Percentiles rank a stretch among this genome's conserved stretches.
Evolutionary conservation across 2,329 filamentous ascomycete genomes (phyloP).

Genomic region (Verticillium longisporum): DNA sequence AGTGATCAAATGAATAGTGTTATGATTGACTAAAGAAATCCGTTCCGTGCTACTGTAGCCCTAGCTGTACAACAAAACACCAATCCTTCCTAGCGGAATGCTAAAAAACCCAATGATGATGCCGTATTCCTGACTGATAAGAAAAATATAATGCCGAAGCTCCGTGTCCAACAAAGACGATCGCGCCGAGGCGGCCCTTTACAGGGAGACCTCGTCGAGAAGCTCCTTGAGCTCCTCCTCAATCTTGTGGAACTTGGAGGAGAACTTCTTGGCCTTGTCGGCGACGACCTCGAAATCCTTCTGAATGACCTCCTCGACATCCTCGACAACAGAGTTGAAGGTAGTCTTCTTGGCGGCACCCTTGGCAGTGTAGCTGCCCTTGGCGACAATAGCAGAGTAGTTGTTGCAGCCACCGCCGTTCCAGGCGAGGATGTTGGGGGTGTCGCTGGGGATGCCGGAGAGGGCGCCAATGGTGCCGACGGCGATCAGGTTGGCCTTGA

Average conservation of each 20-base stretch:
- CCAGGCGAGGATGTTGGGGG: conserved; percentile 94
- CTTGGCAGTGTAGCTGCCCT: conserved; percentile 62
- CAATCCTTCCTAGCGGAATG: neutral
- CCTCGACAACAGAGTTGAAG: conserved; percentile 38
- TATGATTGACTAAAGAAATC: neutral
- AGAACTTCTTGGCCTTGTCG: conserved; percentile 53
- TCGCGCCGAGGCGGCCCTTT: conserved; percentile 10
- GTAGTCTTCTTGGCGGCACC: conserved; percentile 32
- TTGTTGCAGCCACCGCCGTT: conserved; percentile 95
- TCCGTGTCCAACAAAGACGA: neutral
- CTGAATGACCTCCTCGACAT: conserved; percentile 54
- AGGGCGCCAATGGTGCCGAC: conserved; percentile 76
- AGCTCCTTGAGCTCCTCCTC: conserved; percentile 56
- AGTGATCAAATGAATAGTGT: neutral
- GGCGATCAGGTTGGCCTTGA: conserved; percentile 82
- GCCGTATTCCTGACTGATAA: neutral
- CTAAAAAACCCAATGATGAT: neutral
- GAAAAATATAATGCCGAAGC: neutral
- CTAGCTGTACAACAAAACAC: neutral
- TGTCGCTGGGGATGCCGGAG: conserved; percentile 74
- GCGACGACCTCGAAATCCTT: conserved; percentile 51
- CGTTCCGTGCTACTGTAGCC: neutral
- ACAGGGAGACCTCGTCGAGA: conserved; percentile 42
- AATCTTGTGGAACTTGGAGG: conserved; percentile 56
- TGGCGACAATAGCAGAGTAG: conserved; percentile 74